Evolutionary conservation across 768 basidiomycete species (phyloP).

Genomic region (Pisolithus orientalis): DNA sequence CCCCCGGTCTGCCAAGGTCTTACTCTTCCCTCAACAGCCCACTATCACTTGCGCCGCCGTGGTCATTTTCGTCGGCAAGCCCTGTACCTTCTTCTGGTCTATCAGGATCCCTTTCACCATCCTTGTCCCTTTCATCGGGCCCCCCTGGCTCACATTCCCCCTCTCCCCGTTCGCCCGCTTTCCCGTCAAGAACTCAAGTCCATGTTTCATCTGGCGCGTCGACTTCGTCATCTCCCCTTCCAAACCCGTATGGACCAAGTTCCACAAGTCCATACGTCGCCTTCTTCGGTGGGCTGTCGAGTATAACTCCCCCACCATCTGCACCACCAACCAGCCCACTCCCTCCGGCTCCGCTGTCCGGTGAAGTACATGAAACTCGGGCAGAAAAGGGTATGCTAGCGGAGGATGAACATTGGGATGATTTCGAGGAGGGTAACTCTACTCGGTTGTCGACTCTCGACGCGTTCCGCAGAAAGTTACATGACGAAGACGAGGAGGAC

Average conservation of each 20-base stretch:
- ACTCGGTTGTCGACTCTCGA: conserved; percentile 21
- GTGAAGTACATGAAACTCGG: not conserved
- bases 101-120: conserved; percentile 5
- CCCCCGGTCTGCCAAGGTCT: conserved; percentile 9
- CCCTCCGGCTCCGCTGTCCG: not conserved
- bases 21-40: conserved; percentile 5
- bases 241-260: conserved; percentile 1
- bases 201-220: conserved; percentile 2
- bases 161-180: conserved; percentile 18
- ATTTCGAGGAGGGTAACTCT: conserved; percentile 12
- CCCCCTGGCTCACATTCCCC: conserved; percentile 16
- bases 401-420: not conserved
- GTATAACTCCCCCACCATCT: not conserved
- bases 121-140: conserved; percentile 4
- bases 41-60: conserved; percentile 1
- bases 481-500: conserved; percentile 8
- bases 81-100: conserved; percentile 1
- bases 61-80: conserved; percentile 1
- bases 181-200: not conserved
- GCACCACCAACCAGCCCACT: conserved; percentile 9
- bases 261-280: not conserved
- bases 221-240: conserved; percentile 5
- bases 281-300: not conserved
- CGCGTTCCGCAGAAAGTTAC: conserved; percentile 16
- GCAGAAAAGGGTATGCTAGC: not conserved